Evolutionary conservation across 305 asterid species (phyloP).

Genomic region (Fraxinus dipetala): DNA sequence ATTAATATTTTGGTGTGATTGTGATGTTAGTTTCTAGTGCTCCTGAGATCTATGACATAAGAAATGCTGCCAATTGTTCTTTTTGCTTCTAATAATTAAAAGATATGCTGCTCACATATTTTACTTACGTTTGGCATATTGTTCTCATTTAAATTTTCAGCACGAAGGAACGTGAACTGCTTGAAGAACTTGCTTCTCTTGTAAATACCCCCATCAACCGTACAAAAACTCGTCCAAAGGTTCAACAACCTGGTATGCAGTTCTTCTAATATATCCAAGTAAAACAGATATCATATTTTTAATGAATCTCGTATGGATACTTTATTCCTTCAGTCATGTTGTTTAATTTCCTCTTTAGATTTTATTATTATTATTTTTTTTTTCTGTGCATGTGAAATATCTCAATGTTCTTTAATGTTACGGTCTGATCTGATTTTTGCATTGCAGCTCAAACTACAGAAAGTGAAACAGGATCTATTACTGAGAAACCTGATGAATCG

Average conservation of each 20-base stretch:
- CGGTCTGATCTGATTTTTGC: slow-evolving; percentile 20
- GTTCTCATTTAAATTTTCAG: slow-evolving; percentile 40
- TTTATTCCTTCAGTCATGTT: background rate
- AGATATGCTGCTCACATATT: background rate
- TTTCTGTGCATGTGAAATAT: background rate
- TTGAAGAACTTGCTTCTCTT: slow-evolving; percentile 80
- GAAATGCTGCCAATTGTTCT: background rate
- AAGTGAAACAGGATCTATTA: slow-evolving; percentile 34
- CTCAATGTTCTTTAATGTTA: slow-evolving; percentile 12
- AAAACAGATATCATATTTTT: background rate
- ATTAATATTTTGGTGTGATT: background rate
- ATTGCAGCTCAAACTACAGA: slow-evolving; percentile 53
- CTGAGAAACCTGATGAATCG: slow-evolving; percentile 43
- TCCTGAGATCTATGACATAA: background rate
- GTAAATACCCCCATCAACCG: slow-evolving; percentile 50
- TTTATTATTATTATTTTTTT: too few relatives aligned
- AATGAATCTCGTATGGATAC: background rate
- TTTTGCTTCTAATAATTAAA: slow-evolving; percentile 15
- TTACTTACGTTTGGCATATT: slow-evolving; percentile 18
- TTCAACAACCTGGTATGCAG: slow-evolving; percentile 61
- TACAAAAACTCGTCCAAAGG: slow-evolving; percentile 57
- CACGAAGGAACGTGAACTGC: slow-evolving; percentile 78
- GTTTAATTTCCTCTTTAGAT: background rate
- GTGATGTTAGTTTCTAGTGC: background rate
- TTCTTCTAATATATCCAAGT: slow-evolving; percentile 1